Percentiles rank a stretch among this genome's conserved stretches.
Evolutionary conservation across 1,284 basidiomycete genomes (phyloP).

Genomic region (Phellopilus nigrolimitatus): DNA sequence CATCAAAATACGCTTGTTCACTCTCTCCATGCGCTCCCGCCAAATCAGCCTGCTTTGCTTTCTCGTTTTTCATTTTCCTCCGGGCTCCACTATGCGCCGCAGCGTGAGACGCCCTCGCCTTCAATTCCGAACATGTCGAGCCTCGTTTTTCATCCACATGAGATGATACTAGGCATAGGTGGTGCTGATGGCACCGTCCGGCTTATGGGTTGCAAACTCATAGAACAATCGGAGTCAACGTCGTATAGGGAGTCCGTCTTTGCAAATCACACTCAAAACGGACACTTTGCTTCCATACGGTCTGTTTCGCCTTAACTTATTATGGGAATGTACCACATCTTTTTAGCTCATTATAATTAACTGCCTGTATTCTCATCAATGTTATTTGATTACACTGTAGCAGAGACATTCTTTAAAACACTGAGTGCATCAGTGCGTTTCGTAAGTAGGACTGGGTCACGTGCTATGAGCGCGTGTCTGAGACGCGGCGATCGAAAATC

Average conservation of each 20-base stretch:
- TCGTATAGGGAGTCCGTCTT: slow-evolving; percentile 1
- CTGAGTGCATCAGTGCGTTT: no score
- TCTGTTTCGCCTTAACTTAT: slow-evolving; percentile 16
- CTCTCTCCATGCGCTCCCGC: slow-evolving; percentile 34
- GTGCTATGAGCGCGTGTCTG: no score
- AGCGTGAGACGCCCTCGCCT: slow-evolving; percentile 48
- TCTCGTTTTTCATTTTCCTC: slow-evolving; percentile 50
- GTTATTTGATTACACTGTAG: no score
- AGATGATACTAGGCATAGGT: slow-evolving; percentile 75
- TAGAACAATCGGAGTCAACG: slow-evolving; percentile 12
- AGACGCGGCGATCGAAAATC: no score
- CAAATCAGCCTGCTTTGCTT: slow-evolving; percentile 34
- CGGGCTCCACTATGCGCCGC: slow-evolving; percentile 47
- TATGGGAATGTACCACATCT: no score
- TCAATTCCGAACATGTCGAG: slow-evolving; percentile 61
- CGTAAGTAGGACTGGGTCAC: no score
- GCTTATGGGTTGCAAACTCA: slow-evolving; percentile 42
- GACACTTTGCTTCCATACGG: slow-evolving; percentile 15
- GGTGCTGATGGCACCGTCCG: slow-evolving; percentile 63
- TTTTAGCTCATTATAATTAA: not conserved
- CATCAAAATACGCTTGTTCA: slow-evolving; percentile 59
- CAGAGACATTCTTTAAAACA: no score
- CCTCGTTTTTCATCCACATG: slow-evolving; percentile 71
- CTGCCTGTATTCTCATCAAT: not conserved
- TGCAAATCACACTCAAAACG: slow-evolving; percentile 3